These are phyloP conservation scores for Pestalotiopsis sp. DNA, from an alignment of 2,329 filamentous ascomycete genomes.

Conservation along the genomic window DNA sequence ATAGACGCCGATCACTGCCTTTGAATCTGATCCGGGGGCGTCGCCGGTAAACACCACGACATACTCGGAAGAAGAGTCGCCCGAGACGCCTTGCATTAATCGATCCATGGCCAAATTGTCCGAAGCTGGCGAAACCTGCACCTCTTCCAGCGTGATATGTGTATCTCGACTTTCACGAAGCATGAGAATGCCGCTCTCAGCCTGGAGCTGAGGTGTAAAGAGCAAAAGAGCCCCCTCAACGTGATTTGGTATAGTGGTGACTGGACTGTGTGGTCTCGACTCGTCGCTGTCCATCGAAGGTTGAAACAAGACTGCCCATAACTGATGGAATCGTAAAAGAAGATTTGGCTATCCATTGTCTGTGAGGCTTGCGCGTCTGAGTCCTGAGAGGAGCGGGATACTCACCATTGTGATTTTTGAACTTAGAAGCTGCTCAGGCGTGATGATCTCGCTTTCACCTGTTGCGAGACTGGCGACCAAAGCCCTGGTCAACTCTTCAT, in stretches of 20 bases:
- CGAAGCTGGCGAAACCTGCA: background rate
- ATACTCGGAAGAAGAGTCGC: background rate
- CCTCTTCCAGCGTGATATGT: background rate
- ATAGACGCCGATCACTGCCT: background rate
- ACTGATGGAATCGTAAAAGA: background rate
- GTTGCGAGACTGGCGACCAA: background rate
- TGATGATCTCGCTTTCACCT: background rate
- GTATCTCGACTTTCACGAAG: background rate
- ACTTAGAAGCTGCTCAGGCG: background rate
- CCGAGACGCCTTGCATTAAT: background rate
- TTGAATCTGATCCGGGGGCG: background rate
- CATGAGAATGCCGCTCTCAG: background rate
- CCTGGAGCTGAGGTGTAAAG: background rate
- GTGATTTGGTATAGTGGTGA: background rate
- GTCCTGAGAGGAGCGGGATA: no score
- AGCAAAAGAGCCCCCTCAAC: background rate
- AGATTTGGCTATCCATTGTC: background rate
- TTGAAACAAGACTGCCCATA: conserved; percentile 4
- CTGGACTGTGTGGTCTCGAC: no score
- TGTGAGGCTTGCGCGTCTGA: background rate
- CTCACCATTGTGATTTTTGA: background rate
- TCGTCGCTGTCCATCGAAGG: background rate
- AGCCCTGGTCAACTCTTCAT: background rate
- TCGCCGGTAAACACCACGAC: conserved; percentile 1
- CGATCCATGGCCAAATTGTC: background rate